Evolutionary conservation across 2,329 filamentous ascomycete genomes (phyloP).

Genomic region (Biscogniauxia marginata): DNA sequence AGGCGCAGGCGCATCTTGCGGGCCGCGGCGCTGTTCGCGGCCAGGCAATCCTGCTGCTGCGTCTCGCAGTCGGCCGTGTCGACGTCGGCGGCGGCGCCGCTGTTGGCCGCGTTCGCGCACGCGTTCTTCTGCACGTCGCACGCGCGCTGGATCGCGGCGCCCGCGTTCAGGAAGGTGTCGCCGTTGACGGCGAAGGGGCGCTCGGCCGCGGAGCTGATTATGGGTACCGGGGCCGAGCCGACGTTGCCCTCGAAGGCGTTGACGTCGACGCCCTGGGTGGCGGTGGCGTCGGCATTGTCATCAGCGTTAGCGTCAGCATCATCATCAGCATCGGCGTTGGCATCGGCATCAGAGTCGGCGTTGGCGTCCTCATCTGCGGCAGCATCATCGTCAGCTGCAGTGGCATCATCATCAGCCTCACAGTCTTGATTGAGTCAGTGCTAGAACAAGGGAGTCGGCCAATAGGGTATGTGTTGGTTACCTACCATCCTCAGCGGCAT

Average conservation of each 20-base stretch:
- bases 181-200: slow-evolving; percentile 53
- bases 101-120: slow-evolving; percentile 49
- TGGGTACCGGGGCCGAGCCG: slow-evolving; percentile 40
- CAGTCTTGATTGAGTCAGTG: not conserved
- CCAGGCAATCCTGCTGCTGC: slow-evolving; percentile 39
- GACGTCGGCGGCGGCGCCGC: slow-evolving; percentile 35
- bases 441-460: no score
- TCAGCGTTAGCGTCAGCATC: slow-evolving; percentile 3
- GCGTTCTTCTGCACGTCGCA: slow-evolving; percentile 52
- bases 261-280: slow-evolving; percentile 34
- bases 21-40: slow-evolving; percentile 8
- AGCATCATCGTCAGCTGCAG: slow-evolving; percentile 13
- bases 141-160: slow-evolving; percentile 46
- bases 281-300: slow-evolving; percentile 13
- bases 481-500: slow-evolving; percentile 6
- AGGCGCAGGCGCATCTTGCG: slow-evolving; percentile 6
- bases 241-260: slow-evolving; percentile 47
- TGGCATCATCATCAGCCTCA: slow-evolving; percentile 3
- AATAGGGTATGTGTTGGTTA: not conserved
- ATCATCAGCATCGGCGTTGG: slow-evolving; percentile 5
- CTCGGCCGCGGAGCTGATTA: slow-evolving; percentile 36
- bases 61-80: slow-evolving; percentile 42
- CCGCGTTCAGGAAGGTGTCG: slow-evolving; percentile 50
- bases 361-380: slow-evolving; percentile 14
- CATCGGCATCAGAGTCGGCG: slow-evolving; percentile 7